A percentile compares a stretch with the other conserved stretches of the same genome.
phyloP scores from a whole-genome alignment of 202 grass and related monocot genomes.

The Setaria viridis region DNA sequence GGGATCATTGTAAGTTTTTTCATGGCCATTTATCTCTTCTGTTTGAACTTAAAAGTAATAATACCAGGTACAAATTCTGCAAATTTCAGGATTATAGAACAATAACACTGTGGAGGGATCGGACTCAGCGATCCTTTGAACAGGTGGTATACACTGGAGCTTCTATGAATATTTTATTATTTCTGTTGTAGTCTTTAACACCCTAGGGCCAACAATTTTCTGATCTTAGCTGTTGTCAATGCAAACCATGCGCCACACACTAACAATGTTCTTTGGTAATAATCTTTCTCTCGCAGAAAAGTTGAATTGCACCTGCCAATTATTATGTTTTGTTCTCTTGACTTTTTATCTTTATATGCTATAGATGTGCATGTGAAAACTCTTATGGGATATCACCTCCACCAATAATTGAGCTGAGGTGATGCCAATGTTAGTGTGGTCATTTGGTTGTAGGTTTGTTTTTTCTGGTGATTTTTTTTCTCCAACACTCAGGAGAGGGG shows the following conservation, averaged over 20 bases:
- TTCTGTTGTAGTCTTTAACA: background rate
- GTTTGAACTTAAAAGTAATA: background rate
- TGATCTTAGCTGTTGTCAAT: background rate
- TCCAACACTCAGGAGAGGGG: no score
- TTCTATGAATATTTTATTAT: no score
- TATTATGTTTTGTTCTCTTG: no score
- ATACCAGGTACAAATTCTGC: background rate
- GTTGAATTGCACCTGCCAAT: background rate
- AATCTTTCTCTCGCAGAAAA: background rate
- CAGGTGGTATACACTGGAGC: background rate
- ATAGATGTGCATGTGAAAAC: no score
- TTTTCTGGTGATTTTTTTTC: no score
- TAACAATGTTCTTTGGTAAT: background rate
- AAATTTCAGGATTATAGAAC: slow-evolving; percentile 17
- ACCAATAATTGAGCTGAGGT: no score
- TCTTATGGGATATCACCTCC: no score
- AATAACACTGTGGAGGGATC: background rate
- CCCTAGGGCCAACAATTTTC: background rate
- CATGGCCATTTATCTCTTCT: background rate
- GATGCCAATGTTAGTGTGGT: no score
- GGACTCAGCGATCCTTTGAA: background rate
- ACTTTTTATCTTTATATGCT: background rate
- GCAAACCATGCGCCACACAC: background rate
- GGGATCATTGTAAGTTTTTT: slow-evolving; percentile 14
- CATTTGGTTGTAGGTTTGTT: no score